Conservation (phyloP, 345 rosid species). For the Rhodamnia argentea region DNA sequence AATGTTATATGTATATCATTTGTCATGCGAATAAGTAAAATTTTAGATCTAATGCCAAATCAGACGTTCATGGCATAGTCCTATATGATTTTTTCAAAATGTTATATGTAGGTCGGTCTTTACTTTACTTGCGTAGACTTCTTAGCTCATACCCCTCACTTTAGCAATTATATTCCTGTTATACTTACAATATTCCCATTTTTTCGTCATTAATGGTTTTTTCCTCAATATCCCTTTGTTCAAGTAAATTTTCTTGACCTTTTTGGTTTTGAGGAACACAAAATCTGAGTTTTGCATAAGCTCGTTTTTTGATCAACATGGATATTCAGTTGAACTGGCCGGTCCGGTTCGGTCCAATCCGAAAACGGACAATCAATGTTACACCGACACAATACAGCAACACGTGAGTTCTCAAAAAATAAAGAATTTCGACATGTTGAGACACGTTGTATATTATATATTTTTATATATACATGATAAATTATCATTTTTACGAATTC, state of each 20-base stretch:
- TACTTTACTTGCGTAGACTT: not conserved
- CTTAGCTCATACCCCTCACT: not conserved
- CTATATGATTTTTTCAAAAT: not conserved
- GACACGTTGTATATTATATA: no score
- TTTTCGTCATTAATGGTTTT: not conserved
- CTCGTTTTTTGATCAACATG: not conserved
- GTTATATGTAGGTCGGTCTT: not conserved
- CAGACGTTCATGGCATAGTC: not conserved
- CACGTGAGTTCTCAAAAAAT: no score
- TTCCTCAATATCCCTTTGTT: not conserved
- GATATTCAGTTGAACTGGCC: not conserved
- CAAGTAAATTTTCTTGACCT: not conserved
- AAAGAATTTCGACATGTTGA: no score
- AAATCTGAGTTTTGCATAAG: not conserved
- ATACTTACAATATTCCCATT: not conserved
- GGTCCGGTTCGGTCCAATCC: not conserved
- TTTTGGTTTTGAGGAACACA: not conserved
- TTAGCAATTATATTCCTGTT: not conserved
- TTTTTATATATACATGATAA: no score
- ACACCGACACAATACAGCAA: no score
- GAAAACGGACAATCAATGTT: not conserved
- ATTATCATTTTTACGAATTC: no score
- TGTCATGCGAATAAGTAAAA: not conserved
- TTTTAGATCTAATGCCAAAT: not conserved
- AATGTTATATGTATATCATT: no score